Base-by-base conservation (phyloP, 257 asterid genomes). In the Solanum peruvianum region DNA sequence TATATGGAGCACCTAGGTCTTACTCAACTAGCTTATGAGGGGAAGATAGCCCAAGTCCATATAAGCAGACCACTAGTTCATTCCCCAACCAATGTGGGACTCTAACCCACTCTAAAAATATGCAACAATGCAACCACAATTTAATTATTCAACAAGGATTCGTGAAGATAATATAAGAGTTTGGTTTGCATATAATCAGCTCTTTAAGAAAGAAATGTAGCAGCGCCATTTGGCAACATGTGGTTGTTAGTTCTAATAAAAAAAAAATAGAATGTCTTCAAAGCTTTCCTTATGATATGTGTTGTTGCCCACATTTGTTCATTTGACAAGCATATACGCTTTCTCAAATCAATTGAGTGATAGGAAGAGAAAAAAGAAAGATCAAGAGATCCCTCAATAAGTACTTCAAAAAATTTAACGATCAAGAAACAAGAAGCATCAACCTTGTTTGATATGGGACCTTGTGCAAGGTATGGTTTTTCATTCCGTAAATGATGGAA, bases 371-470 rank as follows among this genome's bases (percentile, higher is more conserved):
- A 4, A 27, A 3, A 45, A 44, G 35, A 77, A 78, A 78, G 84
- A 45, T 78, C 66, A 45, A 27, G 25, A 78, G 64, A 45, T 78
- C 31, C 84, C 66, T 27, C 9, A 77, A 42, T 77, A 77, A 77
- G n/a, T 77, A 44, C n/a, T 15, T 44, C 62, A 44, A 25, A 77
- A 72, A 44, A 14, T 14, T 25, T 77, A 44, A 78, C 1, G 66
- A 45, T 45, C 66, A 45, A 80, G 20, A 12, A 52, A 82, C 70
- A 47, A 58, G n/a, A 78, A 81, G 71, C 56, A 11, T 88, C 82
- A 85, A 96, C 99, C 98, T 96, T 96, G 93, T 96, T 96, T 83
- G 99, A 91, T 70, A 95, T 58, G 42, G 98, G 99, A 88, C 99
- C 99, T 91, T 92, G 98, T 62, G 99, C 99, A 86, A 96, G 98